A percentile compares a stretch with the other conserved stretches of the same genome.
These are phyloP conservation scores for Lagenaria siceraria DNA, from an alignment of 306 rosid species.

Conservation along the genomic window DNA sequence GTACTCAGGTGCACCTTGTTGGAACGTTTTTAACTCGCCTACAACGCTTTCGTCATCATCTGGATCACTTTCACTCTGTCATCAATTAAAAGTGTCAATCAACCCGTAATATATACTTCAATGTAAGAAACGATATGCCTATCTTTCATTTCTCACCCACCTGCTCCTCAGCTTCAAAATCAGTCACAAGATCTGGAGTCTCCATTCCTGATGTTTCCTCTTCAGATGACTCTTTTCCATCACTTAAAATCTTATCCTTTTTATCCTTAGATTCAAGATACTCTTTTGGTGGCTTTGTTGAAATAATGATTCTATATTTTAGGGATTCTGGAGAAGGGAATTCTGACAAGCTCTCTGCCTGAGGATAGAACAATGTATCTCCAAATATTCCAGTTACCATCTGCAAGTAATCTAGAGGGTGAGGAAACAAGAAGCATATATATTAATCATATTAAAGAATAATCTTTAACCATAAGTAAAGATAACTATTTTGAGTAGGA, in stretches of 20 bases:
- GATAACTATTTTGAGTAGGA: background rate
- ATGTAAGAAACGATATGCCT: background rate
- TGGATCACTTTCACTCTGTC: slow-evolving; percentile 36
- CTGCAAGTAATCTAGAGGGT: slow-evolving; percentile 27
- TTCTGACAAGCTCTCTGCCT: slow-evolving; percentile 34
- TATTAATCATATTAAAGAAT: background rate
- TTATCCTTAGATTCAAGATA: slow-evolving; percentile 25
- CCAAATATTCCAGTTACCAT: slow-evolving; percentile 54
- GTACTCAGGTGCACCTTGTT: slow-evolving; percentile 38
- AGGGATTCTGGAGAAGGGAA: slow-evolving; percentile 80
- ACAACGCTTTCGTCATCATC: slow-evolving; percentile 37
- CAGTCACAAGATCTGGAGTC: slow-evolving; percentile 13
- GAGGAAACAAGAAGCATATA: background rate
- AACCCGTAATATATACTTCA: slow-evolving; percentile 4
- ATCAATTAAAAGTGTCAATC: slow-evolving; percentile 9
- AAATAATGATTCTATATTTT: slow-evolving; percentile 53
- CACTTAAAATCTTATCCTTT: slow-evolving; percentile 21
- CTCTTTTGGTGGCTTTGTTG: slow-evolving; percentile 85
- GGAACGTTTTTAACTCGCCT: slow-evolving; percentile 29
- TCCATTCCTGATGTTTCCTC: slow-evolving; percentile 23
- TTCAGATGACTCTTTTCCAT: slow-evolving; percentile 36
- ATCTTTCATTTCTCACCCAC: slow-evolving; percentile 21
- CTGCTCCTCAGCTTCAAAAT: slow-evolving; percentile 29
- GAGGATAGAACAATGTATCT: slow-evolving; percentile 57
- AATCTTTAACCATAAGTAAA: background rate